Evolutionary conservation across 1,284 basidiomycete species (phyloP).

Genomic region (Cystobasidium sp.): DNA sequence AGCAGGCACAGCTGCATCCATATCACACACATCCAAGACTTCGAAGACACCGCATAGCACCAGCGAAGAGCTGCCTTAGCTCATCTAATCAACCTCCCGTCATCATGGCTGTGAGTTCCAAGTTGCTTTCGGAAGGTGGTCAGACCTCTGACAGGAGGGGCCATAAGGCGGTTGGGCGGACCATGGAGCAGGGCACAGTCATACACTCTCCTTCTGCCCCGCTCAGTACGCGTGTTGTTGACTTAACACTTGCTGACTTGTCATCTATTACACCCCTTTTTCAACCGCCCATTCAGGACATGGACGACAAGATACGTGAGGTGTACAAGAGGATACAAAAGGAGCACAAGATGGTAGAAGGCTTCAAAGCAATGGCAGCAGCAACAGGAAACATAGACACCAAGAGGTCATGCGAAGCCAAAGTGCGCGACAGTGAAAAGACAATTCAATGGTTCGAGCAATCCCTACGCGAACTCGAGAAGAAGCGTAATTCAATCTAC

Average conservation of each 20-base stretch:
- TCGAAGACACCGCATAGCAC: background rate
- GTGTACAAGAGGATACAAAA: conserved; percentile 87
- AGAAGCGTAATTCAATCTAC: conserved; percentile 60
- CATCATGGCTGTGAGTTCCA: conserved; percentile 21
- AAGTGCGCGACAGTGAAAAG: conserved; percentile 84
- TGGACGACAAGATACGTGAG: conserved; percentile 75
- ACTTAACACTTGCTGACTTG: conserved; percentile 8
- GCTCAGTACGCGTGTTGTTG: background rate
- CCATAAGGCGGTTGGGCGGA: background rate
- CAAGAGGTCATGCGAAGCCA: conserved; percentile 69
- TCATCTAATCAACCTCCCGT: background rate
- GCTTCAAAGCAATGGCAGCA: conserved; percentile 74
- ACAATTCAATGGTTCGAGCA: conserved; percentile 86
- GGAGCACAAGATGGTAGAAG: conserved; percentile 89
- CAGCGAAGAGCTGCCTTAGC: background rate
- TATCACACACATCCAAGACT: background rate
- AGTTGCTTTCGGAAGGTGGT: too few relatives aligned
- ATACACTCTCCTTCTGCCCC: background rate
- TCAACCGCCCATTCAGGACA: conserved; percentile 9
- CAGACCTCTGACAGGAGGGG: background rate
- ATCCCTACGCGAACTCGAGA: conserved; percentile 79
- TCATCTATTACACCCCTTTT: background rate
- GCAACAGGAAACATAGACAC: conserved; percentile 88
- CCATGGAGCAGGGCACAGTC: too few relatives aligned
- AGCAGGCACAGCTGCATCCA: too few relatives aligned